Evolutionary conservation across 805 yeast genomes (phyloP), one percentile per base, ranked within the genome.

Genomic region (Teunomyces pallodes): DNA sequence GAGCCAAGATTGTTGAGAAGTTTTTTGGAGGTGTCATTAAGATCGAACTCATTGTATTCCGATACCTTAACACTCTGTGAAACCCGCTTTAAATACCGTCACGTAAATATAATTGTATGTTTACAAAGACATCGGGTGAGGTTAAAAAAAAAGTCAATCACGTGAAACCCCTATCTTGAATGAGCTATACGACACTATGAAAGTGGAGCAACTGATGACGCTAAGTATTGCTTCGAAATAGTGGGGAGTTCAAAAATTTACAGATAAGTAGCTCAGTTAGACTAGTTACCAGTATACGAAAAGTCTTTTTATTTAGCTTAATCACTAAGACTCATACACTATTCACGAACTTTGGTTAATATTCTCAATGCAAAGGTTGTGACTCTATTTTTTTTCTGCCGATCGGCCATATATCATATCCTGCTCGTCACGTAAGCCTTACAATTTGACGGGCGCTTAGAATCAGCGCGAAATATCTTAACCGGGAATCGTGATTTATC

Each of bases 11-110:
- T 30, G 48, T 24, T 36, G 58, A 51, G 38, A 60, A 49, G 54
- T 60, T 60, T 36, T 47, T 51, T 10, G 64, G 64, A 3, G 60
- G 41, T 38, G 30, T 7, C 27, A 38, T 20, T 38, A 26, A n/a
- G 13, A 26, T 26, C n/a, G 43, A 9, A 12, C 14, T 26, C 43
- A 41, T 28, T 28, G 43, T 41, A 7, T 13, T 13, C 35, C 14
- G 35, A 32, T 32, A 32, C 16, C 9, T 32, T 32, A 32, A 32
- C 35, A 32, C 13, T 14, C 35, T 32, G n/a, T 20, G 9, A 5
- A n/a, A 32, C 35, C 14, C 9, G n/a, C 35, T 32, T 32, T 32
- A n/a, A 8, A 32, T 32, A 32, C 35, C 13, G 35, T 32, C 17
- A 32, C 35, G 17, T 32, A n/a, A 13, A 8, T 13, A 9, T 13